Evolutionary conservation across 2,329 filamentous ascomycete genomes (phyloP).

Genomic region (Ceratocystis papillata): DNA sequence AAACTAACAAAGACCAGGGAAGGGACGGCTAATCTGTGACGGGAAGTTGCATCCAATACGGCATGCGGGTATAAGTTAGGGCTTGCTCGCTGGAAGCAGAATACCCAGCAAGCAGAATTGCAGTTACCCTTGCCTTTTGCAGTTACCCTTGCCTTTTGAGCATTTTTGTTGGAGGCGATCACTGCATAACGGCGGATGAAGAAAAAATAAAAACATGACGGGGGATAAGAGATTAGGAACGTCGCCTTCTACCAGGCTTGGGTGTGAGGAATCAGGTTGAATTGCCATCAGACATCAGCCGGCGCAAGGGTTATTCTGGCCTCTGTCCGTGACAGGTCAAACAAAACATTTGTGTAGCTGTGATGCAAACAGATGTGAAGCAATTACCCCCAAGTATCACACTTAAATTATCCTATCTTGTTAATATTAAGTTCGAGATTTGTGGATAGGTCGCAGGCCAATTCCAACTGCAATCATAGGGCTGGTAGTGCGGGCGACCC

Average conservation of each 20-base stretch:
- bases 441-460: neutral
- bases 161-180: too few relatives aligned
- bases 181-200: too few relatives aligned
- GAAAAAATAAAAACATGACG: too few relatives aligned
- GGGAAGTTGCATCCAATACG: neutral
- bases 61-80: neutral
- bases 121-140: too few relatives aligned
- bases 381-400: neutral
- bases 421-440: neutral
- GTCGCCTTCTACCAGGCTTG: too few relatives aligned
- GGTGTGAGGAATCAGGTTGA: too few relatives aligned
- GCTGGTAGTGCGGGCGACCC: neutral
- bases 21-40: neutral
- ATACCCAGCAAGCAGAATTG: too few relatives aligned
- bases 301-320: too few relatives aligned
- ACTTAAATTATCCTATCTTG: neutral
- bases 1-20: neutral
- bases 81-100: too few relatives aligned
- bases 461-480: neutral
- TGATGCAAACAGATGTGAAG: neutral
- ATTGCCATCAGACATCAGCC: too few relatives aligned
- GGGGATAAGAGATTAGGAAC: too few relatives aligned
- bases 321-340: neutral
- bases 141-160: too few relatives aligned
- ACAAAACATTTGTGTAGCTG: neutral